Evolutionary conservation across 108 stramenopile species (phyloP).

Genomic region (Aurantiochytrium sp.): DNA sequence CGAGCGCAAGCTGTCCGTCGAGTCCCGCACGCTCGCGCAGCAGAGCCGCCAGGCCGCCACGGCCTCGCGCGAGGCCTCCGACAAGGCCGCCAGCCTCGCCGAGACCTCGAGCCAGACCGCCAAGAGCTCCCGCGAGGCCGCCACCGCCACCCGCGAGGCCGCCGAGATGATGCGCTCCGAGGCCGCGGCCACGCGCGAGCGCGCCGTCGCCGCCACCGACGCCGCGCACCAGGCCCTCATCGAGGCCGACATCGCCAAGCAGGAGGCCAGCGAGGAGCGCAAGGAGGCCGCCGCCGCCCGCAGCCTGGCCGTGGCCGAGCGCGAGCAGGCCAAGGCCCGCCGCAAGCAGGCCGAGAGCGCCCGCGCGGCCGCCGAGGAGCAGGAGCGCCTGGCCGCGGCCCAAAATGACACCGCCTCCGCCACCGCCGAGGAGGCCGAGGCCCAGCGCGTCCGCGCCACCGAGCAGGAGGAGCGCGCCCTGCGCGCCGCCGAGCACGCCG

Average conservation of each 20-base stretch:
- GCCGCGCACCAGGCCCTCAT: neutral
- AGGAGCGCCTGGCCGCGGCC: neutral
- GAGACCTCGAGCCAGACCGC: neutral
- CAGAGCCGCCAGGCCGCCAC: neutral
- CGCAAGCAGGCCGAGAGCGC: neutral
- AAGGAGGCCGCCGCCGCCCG: constrained; percentile 1
- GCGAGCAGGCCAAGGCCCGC: neutral
- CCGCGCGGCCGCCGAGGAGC: neutral
- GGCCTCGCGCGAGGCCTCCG: neutral
- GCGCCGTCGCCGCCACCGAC: neutral
- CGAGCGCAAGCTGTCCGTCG: neutral
- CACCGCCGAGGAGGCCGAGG: neutral
- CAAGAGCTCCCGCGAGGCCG: neutral
- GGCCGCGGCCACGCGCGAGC: neutral
- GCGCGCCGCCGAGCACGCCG: neutral
- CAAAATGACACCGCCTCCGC: neutral
- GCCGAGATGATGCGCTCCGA: neutral
- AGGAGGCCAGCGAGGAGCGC: constrained; percentile 24
- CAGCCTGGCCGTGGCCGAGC: neutral
- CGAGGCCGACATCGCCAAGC: neutral
- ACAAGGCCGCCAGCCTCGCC: neutral
- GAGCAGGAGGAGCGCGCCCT: neutral
- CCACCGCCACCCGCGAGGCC: neutral
- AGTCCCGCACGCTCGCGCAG: neutral
- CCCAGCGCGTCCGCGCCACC: neutral